Conservation (phyloP, 257 asterid genomes). For the Rauvolfia tetraphylla region DNA sequence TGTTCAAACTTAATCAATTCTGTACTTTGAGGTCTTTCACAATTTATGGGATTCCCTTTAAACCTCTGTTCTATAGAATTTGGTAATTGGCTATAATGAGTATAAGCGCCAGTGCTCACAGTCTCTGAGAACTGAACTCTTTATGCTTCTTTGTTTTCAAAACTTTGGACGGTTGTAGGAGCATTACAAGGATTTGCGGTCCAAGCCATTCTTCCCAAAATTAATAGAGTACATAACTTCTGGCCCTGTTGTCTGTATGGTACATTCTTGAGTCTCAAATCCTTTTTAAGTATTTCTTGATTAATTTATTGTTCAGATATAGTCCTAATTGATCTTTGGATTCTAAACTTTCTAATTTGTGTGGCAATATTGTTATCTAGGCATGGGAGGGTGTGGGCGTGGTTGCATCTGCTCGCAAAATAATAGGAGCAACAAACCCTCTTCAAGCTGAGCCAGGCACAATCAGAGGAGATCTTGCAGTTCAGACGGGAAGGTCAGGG, state of each 20-base stretch:
- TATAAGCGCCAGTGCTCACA: neutral
- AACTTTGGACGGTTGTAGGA: slow-evolving; percentile 39
- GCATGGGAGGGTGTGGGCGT: slow-evolving; percentile 96
- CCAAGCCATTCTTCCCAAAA: slow-evolving; percentile 85
- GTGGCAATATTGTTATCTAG: slow-evolving; percentile 25
- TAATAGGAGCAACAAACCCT: slow-evolving; percentile 92
- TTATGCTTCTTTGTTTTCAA: neutral
- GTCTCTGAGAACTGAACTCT: neutral
- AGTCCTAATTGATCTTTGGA: neutral
- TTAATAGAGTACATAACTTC: slow-evolving; percentile 77
- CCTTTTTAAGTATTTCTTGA: neutral
- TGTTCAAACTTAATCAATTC: neutral
- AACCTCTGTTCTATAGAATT: neutral
- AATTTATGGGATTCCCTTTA: neutral
- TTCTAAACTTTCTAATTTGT: neutral
- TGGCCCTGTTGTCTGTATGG: slow-evolving; percentile 97
- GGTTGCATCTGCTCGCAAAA: slow-evolving; percentile 91
- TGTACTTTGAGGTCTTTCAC: neutral
- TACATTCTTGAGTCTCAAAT: slow-evolving; percentile 20
- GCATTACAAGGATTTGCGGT: slow-evolving; percentile 81
- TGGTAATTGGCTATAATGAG: neutral
- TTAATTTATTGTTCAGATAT: neutral
- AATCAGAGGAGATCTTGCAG: slow-evolving; percentile 93
- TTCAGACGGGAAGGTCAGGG: slow-evolving; percentile 88
- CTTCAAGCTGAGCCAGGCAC: slow-evolving; percentile 97